phyloP scores from a whole-genome alignment of 202 grass and related monocot species.

The Tripidium arundinaceum region DNA sequence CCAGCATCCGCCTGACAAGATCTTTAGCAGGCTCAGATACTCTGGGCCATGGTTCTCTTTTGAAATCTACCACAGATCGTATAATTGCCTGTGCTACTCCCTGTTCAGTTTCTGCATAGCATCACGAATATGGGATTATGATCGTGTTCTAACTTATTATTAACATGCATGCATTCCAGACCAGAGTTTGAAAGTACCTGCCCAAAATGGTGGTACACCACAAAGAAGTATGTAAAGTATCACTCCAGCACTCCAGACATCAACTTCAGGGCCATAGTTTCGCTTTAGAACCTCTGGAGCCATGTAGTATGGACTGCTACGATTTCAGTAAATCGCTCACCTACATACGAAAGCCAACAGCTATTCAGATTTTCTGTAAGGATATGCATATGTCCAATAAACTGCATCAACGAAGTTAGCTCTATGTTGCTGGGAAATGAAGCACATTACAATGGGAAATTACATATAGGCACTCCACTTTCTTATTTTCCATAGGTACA shows the following conservation, averaged over 20 bases:
- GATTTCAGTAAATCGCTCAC: conserved; percentile 53
- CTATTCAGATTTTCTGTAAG: conserved; percentile 18
- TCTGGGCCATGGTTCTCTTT: conserved; percentile 83
- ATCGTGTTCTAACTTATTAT: conserved; percentile 2
- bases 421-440: conserved; percentile 16
- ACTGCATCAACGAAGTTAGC: background rate
- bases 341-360: conserved; percentile 31
- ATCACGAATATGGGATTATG: conserved; percentile 23
- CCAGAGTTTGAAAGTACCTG: conserved; percentile 38
- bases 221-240: conserved; percentile 75
- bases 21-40: conserved; percentile 90
- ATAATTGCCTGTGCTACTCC: conserved; percentile 91
- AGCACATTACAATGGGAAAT: background rate
- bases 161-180: conserved; percentile 10
- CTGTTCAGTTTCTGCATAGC: conserved; percentile 73
- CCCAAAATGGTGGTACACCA: conserved; percentile 73
- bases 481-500: background rate
- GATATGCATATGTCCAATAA: background rate
- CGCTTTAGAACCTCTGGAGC: conserved; percentile 66
- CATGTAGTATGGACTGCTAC: conserved; percentile 73
- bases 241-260: conserved; percentile 76
- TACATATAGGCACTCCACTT: background rate
- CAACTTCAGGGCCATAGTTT: conserved; percentile 62
- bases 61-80: conserved; percentile 72
- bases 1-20: conserved; percentile 82